Percentiles rank a stretch among this genome's conserved stretches.
These are phyloP conservation scores for Penium margaritaceum DNA, from an alignment of 139 green algal species.

Conservation along the genomic window DNA sequence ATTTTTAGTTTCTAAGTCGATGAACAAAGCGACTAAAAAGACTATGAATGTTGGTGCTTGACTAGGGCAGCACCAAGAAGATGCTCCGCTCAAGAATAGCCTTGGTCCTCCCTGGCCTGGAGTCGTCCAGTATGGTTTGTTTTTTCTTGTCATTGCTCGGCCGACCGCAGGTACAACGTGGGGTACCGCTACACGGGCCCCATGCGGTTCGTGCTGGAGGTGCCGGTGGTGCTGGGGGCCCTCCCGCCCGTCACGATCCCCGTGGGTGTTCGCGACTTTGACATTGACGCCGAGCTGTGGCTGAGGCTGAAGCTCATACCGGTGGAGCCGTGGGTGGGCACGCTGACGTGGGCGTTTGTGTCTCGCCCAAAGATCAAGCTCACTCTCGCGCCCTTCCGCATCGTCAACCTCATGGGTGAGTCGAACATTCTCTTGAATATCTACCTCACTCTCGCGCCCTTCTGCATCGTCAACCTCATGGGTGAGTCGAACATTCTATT, in stretches of 20 bases:
- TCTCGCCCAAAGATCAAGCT: slow-evolving; percentile 74
- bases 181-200: slow-evolving; percentile 83
- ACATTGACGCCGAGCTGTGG: slow-evolving; percentile 86
- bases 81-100: neutral
- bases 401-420: slow-evolving; percentile 83
- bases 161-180: slow-evolving; percentile 32
- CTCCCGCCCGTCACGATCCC: slow-evolving; percentile 10
- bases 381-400: slow-evolving; percentile 86
- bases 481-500: no score
- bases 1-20: neutral
- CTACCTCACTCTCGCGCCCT: no score
- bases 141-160: no score
- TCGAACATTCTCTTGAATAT: no score
- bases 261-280: slow-evolving; percentile 61
- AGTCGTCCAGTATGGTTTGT: neutral
- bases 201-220: slow-evolving; percentile 78
- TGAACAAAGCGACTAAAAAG: neutral
- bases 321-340: slow-evolving; percentile 82
- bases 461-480: no score
- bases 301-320: slow-evolving; percentile 86
- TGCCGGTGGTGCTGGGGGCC: slow-evolving; percentile 3
- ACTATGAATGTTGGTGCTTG: neutral
- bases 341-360: slow-evolving; percentile 81
- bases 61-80: neutral
- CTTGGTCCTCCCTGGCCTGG: neutral